Evolutionary conservation across 78 protist genomes (phyloP), one percentile per base, ranked within the genome.

Genomic region (Tieghemostelium lacteum): DNA sequence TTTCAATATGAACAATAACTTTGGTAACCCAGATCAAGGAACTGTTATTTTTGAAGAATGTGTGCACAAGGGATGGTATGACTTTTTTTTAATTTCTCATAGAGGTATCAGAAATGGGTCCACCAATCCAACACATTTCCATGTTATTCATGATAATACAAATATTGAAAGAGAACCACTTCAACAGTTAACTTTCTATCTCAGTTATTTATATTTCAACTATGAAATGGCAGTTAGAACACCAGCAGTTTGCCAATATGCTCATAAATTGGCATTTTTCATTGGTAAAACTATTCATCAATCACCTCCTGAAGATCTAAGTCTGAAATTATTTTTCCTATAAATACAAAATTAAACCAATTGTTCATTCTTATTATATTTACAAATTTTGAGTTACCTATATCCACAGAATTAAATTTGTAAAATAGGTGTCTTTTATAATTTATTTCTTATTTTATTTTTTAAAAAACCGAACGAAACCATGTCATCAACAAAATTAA

Each of bases 101-200:
- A 66, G 20, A 0, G 74, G 71, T 7, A 19, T 24, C 37, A 40
- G 42, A 31, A n/a, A n/a, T n/a, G 93, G 93, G 12, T 58, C 93
- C 12, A 57, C 67, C 52, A 86, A 72, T 64, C 93, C 93, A 52
- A 86, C 93, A 10, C 93, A 86, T 55, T 86, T 54, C 54, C 93
- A 86, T n/a, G 77, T 86, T 0, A 33, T 86, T 29, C 36, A 17
- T 14, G 85, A 86, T 57, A 55, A 72, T 20, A 31, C 19, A 20
- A n/a, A 62, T 34, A 50, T 86, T 20, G 20, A 49, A 24, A 31
- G 74, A 8, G 75, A 71, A 19, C 28, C 6, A 22, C 20, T 65
- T 29, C 87, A 77, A 31, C 17, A 19, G 17, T 52, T 77, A n/a
- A 77, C 87, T 7, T 77, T 39, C 66, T n/a, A 50, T 22, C 20